Percentiles rank a stretch among this genome's conserved stretches.
Conservation (phyloP, 192 early-diverging fungal species). For the Paraglomus brasilianum region DNA sequence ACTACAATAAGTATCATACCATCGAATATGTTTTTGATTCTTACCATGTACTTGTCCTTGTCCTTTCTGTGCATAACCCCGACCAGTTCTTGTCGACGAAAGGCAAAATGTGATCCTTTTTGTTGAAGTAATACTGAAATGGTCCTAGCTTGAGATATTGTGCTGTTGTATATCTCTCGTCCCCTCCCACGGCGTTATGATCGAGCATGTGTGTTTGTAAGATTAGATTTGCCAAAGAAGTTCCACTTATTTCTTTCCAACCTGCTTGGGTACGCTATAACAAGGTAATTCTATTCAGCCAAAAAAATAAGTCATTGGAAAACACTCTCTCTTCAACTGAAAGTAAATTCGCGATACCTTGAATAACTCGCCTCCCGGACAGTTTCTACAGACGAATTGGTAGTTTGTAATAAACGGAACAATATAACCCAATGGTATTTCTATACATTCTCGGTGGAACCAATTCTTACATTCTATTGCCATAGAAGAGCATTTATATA, state of each 20-base stretch:
- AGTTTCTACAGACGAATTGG: conserved; percentile 52
- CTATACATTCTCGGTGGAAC: conserved; percentile 60
- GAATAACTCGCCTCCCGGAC: not conserved
- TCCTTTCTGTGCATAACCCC: conserved; percentile 60
- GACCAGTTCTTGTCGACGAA: conserved; percentile 66
- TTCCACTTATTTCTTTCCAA: conserved; percentile 67
- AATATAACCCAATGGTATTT: conserved; percentile 41
- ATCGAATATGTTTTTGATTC: conserved; percentile 6
- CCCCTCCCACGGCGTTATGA: conserved; percentile 29
- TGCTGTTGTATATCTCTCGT: conserved; percentile 35
- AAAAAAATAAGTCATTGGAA: too few species aligned
- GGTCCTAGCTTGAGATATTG: conserved; percentile 36
- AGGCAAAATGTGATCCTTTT: conserved; percentile 62
- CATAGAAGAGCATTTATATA: not conserved
- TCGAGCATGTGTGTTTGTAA: conserved; percentile 47
- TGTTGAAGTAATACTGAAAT: conserved; percentile 59
- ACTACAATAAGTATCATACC: not conserved
- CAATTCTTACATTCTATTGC: conserved; percentile 58
- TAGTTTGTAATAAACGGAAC: conserved; percentile 67
- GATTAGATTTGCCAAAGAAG: conserved; percentile 61
- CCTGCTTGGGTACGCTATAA: conserved; percentile 55
- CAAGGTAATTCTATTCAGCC: conserved; percentile 32
- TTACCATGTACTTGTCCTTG: conserved; percentile 62
- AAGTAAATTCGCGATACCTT: conserved; percentile 1
- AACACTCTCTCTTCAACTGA: conserved; percentile 3